Evolutionary conservation across 2,329 filamentous ascomycete genomes (phyloP), one percentile per base, ranked within the genome.

Genomic region (Lecanosticta acicola): DNA sequence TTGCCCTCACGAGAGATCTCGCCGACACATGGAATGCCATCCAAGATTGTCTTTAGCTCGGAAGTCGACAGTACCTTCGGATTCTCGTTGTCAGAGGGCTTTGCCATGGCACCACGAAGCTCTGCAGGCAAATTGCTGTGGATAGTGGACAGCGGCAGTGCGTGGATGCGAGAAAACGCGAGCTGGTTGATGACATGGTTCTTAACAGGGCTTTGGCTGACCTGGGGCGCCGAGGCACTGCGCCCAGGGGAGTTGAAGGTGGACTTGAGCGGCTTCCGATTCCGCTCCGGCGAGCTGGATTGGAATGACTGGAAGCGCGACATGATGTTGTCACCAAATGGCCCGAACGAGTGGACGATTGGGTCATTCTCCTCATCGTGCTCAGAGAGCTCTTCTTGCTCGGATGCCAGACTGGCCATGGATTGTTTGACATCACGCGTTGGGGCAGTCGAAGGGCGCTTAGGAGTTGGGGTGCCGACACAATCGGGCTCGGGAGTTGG

Each of bases 131-230:
- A 81, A 62, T 95, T 87, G 65, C 81, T 84, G 71, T 96, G 76
- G 46, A 98, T 93, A 40, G 84, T 86, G 1, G 91, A 94, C 39
- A 97, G 76, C 3, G 93, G 91, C 19, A 88, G 93, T 0, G 90
- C 94, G 13, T 91, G 90, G 4, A 97, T 76, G 20, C 91, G 86
- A 1, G 93, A 96, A 68, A 87, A 98, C 24, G 93, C 93, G 21
- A 98, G 79, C 69, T 98, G 93, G 68, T 97, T 97, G 65, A 93
- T 79, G 51, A 94, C 82, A 64, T 98, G 93, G 67, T 96, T 94
- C 59, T 78, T 78, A 54, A 93, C 68, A 68, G 69, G 71, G 68
- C 59, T 60, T 20, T 42, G 35, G 45, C 54, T 48, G 24, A 54
- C 51, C 32, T 33, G 53, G 51, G 43, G 59, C 47, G 39, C 48